Evolutionary conservation across 2,329 filamentous ascomycete species (phyloP).

Genomic region (Botrytis fabae): DNA sequence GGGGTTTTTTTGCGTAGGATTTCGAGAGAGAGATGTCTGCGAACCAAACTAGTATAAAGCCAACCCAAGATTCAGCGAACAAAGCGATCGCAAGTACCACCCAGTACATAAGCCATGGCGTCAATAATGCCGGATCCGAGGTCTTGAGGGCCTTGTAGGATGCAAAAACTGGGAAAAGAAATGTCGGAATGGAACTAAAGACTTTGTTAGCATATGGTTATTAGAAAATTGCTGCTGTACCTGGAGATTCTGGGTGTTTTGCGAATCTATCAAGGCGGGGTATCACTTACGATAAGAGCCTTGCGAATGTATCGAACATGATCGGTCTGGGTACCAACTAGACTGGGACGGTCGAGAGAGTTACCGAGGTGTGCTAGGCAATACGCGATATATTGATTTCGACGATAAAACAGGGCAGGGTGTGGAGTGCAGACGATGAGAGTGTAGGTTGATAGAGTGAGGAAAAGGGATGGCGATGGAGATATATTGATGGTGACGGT

Average conservation of each 20-base stretch:
- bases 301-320: constrained; percentile 79
- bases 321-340: constrained; percentile 21
- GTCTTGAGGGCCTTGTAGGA: constrained; percentile 98
- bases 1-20: not conserved
- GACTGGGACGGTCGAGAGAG: not conserved
- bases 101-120: constrained; percentile 99
- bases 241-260: not conserved
- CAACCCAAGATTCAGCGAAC: constrained; percentile 81
- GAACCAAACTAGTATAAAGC: constrained; percentile 82
- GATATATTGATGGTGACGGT: not conserved
- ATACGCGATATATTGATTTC: not conserved
- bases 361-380: not conserved
- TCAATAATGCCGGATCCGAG: constrained; percentile 81
- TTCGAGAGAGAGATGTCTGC: constrained; percentile 26
- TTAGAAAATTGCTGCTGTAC: not conserved
- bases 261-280: constrained; percentile 31
- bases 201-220: constrained; percentile 28
- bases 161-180: constrained; percentile 92
- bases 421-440: not conserved
- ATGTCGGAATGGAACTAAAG: constrained; percentile 76
- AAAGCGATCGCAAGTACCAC: constrained; percentile 82
- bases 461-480: not conserved
- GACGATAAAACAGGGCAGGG: not conserved
- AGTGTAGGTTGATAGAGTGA: not conserved
- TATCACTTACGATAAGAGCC: constrained; percentile 71